These are phyloP conservation scores for Suhomyces atakaporum DNA, from an alignment of 1,139 yeast genomes.

Conservation along the genomic window DNA sequence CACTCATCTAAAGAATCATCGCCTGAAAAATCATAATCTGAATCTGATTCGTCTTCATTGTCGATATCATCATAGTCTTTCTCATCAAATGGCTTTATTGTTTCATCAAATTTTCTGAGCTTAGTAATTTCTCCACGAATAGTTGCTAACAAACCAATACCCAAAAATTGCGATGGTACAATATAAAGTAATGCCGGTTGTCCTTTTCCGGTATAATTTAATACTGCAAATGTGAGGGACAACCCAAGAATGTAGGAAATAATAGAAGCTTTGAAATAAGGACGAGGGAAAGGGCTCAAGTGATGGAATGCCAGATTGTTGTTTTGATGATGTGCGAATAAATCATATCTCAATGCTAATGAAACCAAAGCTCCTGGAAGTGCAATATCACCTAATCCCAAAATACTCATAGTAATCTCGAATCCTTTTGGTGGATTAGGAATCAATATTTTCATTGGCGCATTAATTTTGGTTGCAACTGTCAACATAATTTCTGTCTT, in stretches of 20 bases:
- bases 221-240: constrained; percentile 40
- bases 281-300: constrained; percentile 36
- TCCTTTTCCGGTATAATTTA: constrained; percentile 43
- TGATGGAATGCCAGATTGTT: constrained; percentile 40
- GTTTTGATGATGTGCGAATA: constrained; percentile 35
- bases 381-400: constrained; percentile 65
- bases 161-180: constrained; percentile 51
- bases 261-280: constrained; percentile 48
- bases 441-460: constrained; percentile 56
- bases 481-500: constrained; percentile 62
- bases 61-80: constrained; percentile 11
- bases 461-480: constrained; percentile 58
- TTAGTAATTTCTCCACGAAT: constrained; percentile 41
- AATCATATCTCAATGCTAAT: constrained; percentile 53
- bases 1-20: constrained; percentile 25
- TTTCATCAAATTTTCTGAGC: constrained; percentile 21
- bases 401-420: constrained; percentile 19
- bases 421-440: constrained; percentile 31
- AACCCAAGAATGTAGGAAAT: constrained; percentile 50
- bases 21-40: constrained; percentile 20
- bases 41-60: constrained; percentile 25
- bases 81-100: constrained; percentile 21
- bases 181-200: constrained; percentile 71
- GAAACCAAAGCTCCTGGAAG: constrained; percentile 56
- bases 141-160: constrained; percentile 33